A percentile compares a stretch with the other conserved stretches of the same genome.
phyloP scores from a whole-genome alignment of 2,329 filamentous ascomycete species.

The Phialemoniopsis sp. region DNA sequence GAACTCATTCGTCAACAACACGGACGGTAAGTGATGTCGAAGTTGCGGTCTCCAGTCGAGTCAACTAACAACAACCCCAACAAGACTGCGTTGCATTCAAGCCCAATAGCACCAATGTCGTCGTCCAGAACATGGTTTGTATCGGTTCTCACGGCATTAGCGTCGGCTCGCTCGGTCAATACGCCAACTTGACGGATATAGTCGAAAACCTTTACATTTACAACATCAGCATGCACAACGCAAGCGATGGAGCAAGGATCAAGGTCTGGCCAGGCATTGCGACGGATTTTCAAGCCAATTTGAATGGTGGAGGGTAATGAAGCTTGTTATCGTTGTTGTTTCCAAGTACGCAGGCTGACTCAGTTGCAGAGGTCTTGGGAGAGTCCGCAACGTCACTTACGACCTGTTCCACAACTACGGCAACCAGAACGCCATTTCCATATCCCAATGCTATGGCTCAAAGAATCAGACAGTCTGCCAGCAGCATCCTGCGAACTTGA shows the following conservation, averaged over 20 bases:
- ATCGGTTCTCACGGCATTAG: slow-evolving; percentile 58
- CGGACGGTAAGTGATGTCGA: slow-evolving; percentile 31
- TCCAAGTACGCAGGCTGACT: no score
- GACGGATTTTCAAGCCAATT: slow-evolving; percentile 32
- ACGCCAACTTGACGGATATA: slow-evolving; percentile 49
- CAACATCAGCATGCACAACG: slow-evolving; percentile 27
- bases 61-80: slow-evolving; percentile 42
- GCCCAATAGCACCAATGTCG: slow-evolving; percentile 55
- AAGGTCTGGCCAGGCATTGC: slow-evolving; percentile 45
- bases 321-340: no score
- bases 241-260: slow-evolving; percentile 53
- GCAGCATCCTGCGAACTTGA: slow-evolving; percentile 32
- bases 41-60: no score
- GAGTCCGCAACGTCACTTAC: slow-evolving; percentile 47
- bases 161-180: slow-evolving; percentile 59
- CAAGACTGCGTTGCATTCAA: slow-evolving; percentile 63
- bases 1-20: slow-evolving; percentile 60
- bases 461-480: slow-evolving; percentile 22
- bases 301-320: no score
- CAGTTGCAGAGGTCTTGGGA: slow-evolving; percentile 55
- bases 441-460: slow-evolving; percentile 55
- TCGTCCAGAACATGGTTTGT: slow-evolving; percentile 55
- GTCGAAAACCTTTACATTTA: slow-evolving; percentile 53
- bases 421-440: slow-evolving; percentile 41
- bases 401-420: no score